Base-by-base conservation (phyloP, 2,329 filamentous ascomycete species). In the Lachnellula cervina region DNA sequence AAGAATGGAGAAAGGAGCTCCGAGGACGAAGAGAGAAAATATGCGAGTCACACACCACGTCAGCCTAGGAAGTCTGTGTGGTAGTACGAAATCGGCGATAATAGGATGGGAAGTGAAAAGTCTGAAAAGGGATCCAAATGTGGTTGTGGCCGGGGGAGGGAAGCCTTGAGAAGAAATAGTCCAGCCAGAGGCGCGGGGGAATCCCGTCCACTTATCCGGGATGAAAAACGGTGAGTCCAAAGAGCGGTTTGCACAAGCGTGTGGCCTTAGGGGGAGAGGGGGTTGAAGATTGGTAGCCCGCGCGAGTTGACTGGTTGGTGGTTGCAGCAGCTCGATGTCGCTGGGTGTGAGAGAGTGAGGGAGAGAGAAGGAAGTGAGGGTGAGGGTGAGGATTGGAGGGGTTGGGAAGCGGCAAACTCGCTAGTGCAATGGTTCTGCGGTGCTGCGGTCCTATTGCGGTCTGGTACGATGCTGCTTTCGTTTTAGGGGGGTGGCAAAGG, bases 31-130 rank as follows among this genome's bases (percentile, higher is more conserved):
- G 62, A 67, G 59, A 62, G 62, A 62, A 64, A 64, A 57, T 54
- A 59, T 62, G 62, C 62, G 63, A 62, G 64, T 65, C 67, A 68
- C 63, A 67, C 61, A 67, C 66, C 68, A 66, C 66, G 67, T 68
- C 69, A 68, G 68, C 67, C 63, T 63, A 57, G 51, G 58, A 43
- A 53, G 53, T 50, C 37, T 52, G 60, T 62, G 62, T 62, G 62
- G 65, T 65, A 55, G 59, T 49, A 68, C 65, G 59, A 56, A 43
- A 53, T 51, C 51, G 59, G 52, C 37, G 54, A 50, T 52, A 34
- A 46, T 55, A 49, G 54, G 45, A 56, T 54, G 56, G 59, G 51
- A 45, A 55, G 47, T 56, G 53, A 56, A 62, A 62, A 59, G 49
- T 54, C 60, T 62, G 53, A 54, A 54, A 44, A 51, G 50, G 59